Base-by-base conservation (phyloP, 129 eudicot genomes). In the Sambucus nigra region DNA sequence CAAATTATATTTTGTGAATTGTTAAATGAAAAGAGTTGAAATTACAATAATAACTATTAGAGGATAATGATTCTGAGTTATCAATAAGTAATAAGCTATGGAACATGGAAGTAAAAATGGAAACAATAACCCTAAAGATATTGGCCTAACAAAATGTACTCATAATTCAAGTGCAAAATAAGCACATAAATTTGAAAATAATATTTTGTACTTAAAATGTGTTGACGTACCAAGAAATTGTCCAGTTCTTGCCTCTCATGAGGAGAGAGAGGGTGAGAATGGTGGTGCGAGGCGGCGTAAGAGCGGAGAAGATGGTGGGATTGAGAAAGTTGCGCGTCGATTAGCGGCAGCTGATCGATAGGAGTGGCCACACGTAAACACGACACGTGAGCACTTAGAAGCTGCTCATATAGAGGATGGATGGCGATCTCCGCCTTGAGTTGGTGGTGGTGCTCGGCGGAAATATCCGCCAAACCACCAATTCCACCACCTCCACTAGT, bases 311-410 rank as follows among this genome's bases (percentile, higher is more conserved):
- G 68, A 52, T 79, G 64, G 65, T 81, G 93, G 1, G 95, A 78
- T 44, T 89, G 88, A 4, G 88, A 66, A 0, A 89, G 69, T 51
- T 89, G 97, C 1, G 88, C 83, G 44, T 89, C 95, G 39, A 89
- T 89, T 4, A 78, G 64, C 5, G 95, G 95, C 57, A 84, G 73
- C 51, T 89, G 95, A 61, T 89, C 95, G 19, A 89, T 72, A 2
- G 97, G 97, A 15, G 95, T 89, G 17, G 97, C 95, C 0, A 84
- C 95, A 16, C 95, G 83, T 6, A 89, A 67, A 59, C 97, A 89
- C 0, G 94, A 82, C 0, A 83, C 91, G 41, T 88, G 96, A 27
- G 96, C 94, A 1, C 87, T 55, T n/a, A 88, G 76, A n/a, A 89
- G 86, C 73, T 89, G 97, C 51, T 81, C 94, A 29, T 71, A 84